These are phyloP conservation scores for Suhomyces terraborum DNA, from an alignment of 1,139 yeast species.

Conservation along the genomic window DNA sequence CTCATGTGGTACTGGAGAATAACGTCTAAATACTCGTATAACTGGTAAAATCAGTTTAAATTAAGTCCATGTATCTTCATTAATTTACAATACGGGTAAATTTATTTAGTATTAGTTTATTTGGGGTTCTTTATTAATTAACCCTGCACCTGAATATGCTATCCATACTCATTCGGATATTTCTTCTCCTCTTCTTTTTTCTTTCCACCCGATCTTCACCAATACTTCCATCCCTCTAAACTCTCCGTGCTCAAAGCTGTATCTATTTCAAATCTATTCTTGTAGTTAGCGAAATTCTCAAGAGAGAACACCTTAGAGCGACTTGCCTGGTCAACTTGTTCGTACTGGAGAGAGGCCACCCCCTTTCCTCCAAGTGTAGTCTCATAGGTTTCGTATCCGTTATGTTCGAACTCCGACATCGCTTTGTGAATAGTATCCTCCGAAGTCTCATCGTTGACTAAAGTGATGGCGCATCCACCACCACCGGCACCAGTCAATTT, in stretches of 20 bases:
- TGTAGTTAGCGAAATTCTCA: slow-evolving; percentile 39
- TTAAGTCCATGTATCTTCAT: no score
- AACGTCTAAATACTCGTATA: no score
- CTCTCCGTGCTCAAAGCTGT: slow-evolving; percentile 43
- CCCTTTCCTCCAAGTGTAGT: slow-evolving; percentile 91
- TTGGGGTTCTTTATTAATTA: no score
- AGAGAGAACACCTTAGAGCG: slow-evolving; percentile 29
- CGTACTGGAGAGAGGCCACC: slow-evolving; percentile 54
- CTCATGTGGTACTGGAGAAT: no score
- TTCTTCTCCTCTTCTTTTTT: neutral
- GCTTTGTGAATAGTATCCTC: slow-evolving; percentile 34
- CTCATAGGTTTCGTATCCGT: slow-evolving; percentile 76
- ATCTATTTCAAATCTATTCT: slow-evolving; percentile 51
- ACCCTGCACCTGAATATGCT: no score
- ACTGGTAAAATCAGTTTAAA: no score
- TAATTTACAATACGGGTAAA: no score
- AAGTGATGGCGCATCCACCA: slow-evolving; percentile 96
- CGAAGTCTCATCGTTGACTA: slow-evolving; percentile 55
- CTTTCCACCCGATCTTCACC: slow-evolving; percentile 36
- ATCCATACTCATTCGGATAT: neutral
- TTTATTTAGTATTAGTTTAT: no score
- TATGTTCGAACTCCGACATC: slow-evolving; percentile 35
- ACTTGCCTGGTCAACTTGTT: slow-evolving; percentile 20
- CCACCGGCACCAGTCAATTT: slow-evolving; percentile 99
- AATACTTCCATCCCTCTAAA: slow-evolving; percentile 57